Base-by-base conservation (phyloP, 805 yeast genomes). In the Kuraishia borneana region DNA sequence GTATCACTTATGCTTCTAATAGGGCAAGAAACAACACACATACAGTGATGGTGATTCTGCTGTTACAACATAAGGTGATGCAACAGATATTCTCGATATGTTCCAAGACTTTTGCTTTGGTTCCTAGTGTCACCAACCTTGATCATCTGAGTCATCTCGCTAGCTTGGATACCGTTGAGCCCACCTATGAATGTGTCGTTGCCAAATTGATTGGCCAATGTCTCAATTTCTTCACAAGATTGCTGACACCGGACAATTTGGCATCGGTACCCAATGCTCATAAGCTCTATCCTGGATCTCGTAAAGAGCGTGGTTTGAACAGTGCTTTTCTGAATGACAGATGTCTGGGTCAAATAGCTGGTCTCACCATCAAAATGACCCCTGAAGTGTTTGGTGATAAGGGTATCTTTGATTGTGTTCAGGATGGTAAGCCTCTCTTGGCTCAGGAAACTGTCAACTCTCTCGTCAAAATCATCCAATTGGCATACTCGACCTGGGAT, bases 41-140 rank as follows among this genome's bases (percentile, higher is more conserved):
- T 23, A 60, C 70, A 0, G 45, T 70, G 0, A 50, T 71, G 40
- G 51, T 58, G 2, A 59, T 75, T 18, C 48, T 67, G n/a, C 63
- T 76, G 30, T 55, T 75, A 36, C 77, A 76, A 44, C 47, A 56
- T 28, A 70, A 68, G 6, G 76, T 76, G 3, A 65, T 65, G 36
- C 45, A 52, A 3, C 44, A 41, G 4, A 45, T 65, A 30, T 53
- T 52, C 27, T 50, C 56, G 3, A 18, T 29, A 8, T 29, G 28
- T 8, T 5, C 12, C 5, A 9, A 20, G 16, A 12, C 16, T 6
- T 25, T 25, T 25, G 8, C 28, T 10, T 16, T 12, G 13, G 28
- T 13, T 25, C 28, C 28, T 25, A 6, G 6, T 6, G 28, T 25
- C 13, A 10, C 10, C 10, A 21, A 7, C 10, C 10, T 10, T 10